Conservation (phyloP, 495 filamentous ascomycete genomes). For the Hypoxylon rickii region DNA sequence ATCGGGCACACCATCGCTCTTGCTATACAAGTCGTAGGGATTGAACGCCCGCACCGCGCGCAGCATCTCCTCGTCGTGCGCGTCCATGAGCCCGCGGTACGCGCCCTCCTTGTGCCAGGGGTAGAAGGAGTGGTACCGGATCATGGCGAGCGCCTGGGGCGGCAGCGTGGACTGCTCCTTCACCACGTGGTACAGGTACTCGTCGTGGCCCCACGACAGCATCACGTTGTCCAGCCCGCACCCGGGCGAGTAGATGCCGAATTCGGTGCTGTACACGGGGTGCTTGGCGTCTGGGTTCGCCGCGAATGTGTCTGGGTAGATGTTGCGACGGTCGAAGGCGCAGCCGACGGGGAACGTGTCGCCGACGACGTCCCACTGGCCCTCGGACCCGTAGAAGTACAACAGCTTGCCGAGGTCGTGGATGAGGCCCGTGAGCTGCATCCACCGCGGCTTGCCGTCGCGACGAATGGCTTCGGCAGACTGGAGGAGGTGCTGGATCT, state of each 20-base stretch:
- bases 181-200: slow-evolving; percentile 85
- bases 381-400: slow-evolving; percentile 78
- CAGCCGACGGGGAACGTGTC: slow-evolving; percentile 94
- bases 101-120: slow-evolving; percentile 83
- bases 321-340: slow-evolving; percentile 70
- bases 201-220: slow-evolving; percentile 91
- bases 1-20: slow-evolving; percentile 79
- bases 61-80: slow-evolving; percentile 77
- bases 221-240: slow-evolving; percentile 84
- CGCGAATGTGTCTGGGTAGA: slow-evolving; percentile 76
- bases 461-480: slow-evolving; percentile 84
- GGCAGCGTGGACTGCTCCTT: slow-evolving; percentile 79
- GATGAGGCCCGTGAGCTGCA: slow-evolving; percentile 87
- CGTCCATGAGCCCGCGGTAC: slow-evolving; percentile 79
- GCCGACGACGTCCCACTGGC: slow-evolving; percentile 92
- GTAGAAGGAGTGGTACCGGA: slow-evolving; percentile 89
- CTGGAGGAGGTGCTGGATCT: slow-evolving; percentile 88
- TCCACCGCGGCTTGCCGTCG: slow-evolving; percentile 90
- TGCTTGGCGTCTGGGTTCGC: slow-evolving; percentile 71
- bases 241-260: slow-evolving; percentile 76
- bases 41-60: slow-evolving; percentile 85
- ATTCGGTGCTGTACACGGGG: slow-evolving; percentile 67
- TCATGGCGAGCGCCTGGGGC: slow-evolving; percentile 83
- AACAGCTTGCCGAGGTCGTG: slow-evolving; percentile 90
- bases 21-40: slow-evolving; percentile 89